Conservation (phyloP, 305 asterid genomes). For the Fraxinus dipetala region DNA sequence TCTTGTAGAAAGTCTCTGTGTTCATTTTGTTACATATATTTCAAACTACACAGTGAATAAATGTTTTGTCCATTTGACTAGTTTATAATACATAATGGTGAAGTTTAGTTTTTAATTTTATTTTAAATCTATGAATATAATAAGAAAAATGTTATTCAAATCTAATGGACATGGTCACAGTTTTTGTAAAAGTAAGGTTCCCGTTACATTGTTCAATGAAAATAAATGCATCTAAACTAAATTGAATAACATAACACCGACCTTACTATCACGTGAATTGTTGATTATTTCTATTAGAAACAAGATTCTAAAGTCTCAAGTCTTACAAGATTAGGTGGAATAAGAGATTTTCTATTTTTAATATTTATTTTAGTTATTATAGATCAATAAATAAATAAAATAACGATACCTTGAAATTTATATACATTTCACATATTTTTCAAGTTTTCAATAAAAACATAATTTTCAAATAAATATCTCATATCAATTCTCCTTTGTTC, state of each 20-base stretch:
- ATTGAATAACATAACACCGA: no score
- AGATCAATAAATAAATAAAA: not conserved
- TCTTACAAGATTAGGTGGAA: not conserved
- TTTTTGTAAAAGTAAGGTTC: not conserved
- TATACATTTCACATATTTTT: not conserved
- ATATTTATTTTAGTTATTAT: not conserved
- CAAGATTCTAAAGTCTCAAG: not conserved
- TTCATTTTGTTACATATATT: slow-evolving; percentile 10
- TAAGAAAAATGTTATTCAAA: not conserved
- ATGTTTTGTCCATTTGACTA: slow-evolving; percentile 11
- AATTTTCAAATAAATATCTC: not conserved
- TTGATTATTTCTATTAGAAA: not conserved
- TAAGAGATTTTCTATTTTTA: not conserved
- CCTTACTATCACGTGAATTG: not conserved
- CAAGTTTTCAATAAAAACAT: not conserved
- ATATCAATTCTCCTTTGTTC: not conserved
- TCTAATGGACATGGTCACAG: not conserved
- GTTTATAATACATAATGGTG: slow-evolving; percentile 17
- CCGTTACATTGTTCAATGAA: not conserved
- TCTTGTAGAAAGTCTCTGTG: not conserved
- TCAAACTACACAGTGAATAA: slow-evolving; percentile 1
- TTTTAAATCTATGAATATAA: not conserved
- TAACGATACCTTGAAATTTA: not conserved
- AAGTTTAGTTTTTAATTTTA: not conserved
- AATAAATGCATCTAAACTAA: no score